A percentile compares a stretch with the other conserved stretches of the same genome.
Conservation (phyloP, 2,329 filamentous ascomycete genomes). For the Penicillium sp. region DNA sequence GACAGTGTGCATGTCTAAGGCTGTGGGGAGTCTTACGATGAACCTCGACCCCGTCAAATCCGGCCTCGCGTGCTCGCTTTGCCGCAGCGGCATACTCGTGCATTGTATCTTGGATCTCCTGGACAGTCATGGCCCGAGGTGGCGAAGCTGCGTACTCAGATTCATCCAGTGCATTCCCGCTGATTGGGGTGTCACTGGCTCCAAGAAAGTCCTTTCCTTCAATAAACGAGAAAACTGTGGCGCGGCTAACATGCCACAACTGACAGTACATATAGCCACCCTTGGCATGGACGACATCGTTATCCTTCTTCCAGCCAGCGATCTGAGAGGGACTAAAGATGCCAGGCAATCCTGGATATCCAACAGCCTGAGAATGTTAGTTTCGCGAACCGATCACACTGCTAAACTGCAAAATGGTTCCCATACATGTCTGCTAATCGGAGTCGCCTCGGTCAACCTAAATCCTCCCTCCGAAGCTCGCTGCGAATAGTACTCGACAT, state of each 20-base stretch:
- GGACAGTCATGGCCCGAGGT: constrained; percentile 29
- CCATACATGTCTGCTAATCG: constrained; percentile 23
- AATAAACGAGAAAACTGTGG: constrained; percentile 34
- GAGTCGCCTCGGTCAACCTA: constrained; percentile 29
- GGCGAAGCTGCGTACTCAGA: constrained; percentile 24
- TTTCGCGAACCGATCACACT: too few relatives aligned
- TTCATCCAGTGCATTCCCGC: constrained; percentile 34
- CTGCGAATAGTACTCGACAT: constrained; percentile 27
- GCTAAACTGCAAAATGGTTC: background rate
- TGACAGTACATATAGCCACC: constrained; percentile 29
- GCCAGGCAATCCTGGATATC: constrained; percentile 25
- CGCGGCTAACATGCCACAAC: constrained; percentile 32
- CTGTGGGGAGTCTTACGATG: constrained; percentile 26
- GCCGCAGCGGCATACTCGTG: constrained; percentile 38
- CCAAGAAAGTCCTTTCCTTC: constrained; percentile 24
- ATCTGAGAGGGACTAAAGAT: constrained; percentile 27
- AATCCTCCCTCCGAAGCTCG: constrained; percentile 29
- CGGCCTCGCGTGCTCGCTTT: constrained; percentile 38
- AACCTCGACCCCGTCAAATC: constrained; percentile 45
- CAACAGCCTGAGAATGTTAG: constrained; percentile 17
- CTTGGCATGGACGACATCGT: constrained; percentile 28
- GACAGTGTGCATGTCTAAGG: background rate
- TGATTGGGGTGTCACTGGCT: constrained; percentile 29
- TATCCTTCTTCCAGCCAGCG: constrained; percentile 27
- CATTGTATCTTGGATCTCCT: constrained; percentile 34